Base-by-base conservation (phyloP, 768 basidiomycete species). In the Macrolepiota albuminosa region DNA sequence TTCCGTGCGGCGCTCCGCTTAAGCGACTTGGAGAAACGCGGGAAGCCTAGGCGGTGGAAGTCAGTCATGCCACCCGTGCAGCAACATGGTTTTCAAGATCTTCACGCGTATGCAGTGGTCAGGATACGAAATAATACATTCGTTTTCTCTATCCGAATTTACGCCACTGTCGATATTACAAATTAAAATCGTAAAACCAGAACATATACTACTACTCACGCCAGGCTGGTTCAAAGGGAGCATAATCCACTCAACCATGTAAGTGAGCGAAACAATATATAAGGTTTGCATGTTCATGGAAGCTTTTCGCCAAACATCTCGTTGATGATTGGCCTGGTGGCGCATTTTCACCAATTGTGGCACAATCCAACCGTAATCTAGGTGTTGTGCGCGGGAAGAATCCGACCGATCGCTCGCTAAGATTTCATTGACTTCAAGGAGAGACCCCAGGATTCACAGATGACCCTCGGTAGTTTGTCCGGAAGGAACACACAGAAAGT, bases 291-390 rank as follows among this genome's bases (percentile, higher is more conserved):
- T 21, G 26, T 31, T 31, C 26, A 48, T 45, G 31, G 42, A 57
- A 56, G 6, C 9, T n/a, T 53, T 34, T 54, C 46, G n/a, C 7
- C 26, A 24, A 57, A 63, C 59, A 2, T 24, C 58, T 50, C 46
- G 14, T 36, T 34, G 8, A 31, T 40, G 56, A 57, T 63, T 63
- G 47, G 51, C 34, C 36, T 14, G 21, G 61, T 55, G 52, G 52
- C 52, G 57, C 51, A 48, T 49, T 42, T 24, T 39, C 10, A 16
- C 31, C 29, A 33, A 33, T 34, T 59, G 13, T 11, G 39, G 39
- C 39, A 43, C 52, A 51, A 55, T 48, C 40, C 34, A 31, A 46
- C n/a, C 18, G 43, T 9, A 46, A 60, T 56, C 55, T 24, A 48
- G 56, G 54, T 31, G 40, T 18, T 50, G 7, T 11, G 14, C 46